Conservation (phyloP, 768 basidiomycete genomes). For the Lentinula boryana region DNA sequence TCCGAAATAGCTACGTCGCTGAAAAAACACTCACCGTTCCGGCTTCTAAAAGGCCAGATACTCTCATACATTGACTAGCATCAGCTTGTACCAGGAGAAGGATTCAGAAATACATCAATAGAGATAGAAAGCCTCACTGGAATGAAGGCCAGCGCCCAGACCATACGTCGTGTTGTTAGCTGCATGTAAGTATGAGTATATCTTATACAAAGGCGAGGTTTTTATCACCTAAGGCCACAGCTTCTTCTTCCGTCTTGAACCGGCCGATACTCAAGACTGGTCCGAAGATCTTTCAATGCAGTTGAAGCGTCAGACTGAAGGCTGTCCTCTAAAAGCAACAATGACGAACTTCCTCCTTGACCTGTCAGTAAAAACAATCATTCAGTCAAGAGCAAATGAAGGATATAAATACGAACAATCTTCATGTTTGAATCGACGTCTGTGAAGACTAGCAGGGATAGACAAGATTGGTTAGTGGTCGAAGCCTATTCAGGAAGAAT, state of each 20-base stretch:
- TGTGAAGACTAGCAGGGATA: constrained; percentile 57
- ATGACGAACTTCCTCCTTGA: constrained; percentile 60
- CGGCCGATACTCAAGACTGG: constrained; percentile 81
- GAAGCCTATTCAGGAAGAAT: neutral
- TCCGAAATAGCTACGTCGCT: neutral
- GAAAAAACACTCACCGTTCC: constrained; percentile 59
- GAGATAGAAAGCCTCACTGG: constrained; percentile 37
- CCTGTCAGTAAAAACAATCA: constrained; percentile 24
- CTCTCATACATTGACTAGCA: constrained; percentile 84
- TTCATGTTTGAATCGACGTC: constrained; percentile 79
- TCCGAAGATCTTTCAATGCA: constrained; percentile 72
- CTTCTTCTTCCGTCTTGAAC: constrained; percentile 87
- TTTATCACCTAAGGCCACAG: constrained; percentile 42
- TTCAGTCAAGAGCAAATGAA: neutral
- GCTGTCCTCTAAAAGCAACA: constrained; percentile 1
- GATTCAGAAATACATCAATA: constrained; percentile 9
- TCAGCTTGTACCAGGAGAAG: constrained; percentile 40
- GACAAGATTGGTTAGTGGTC: constrained; percentile 1
- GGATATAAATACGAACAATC: constrained; percentile 47
- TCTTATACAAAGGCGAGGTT: neutral
- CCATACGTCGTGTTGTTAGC: constrained; percentile 92
- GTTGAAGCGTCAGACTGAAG: neutral
- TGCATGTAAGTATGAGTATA: neutral
- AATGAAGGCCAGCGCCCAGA: constrained; percentile 88
- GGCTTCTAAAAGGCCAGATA: constrained; percentile 79